A percentile compares a stretch with the other conserved stretches of the same genome.
Conservation (phyloP, 1,284 basidiomycete genomes). For the Chalciporus sp. region DNA sequence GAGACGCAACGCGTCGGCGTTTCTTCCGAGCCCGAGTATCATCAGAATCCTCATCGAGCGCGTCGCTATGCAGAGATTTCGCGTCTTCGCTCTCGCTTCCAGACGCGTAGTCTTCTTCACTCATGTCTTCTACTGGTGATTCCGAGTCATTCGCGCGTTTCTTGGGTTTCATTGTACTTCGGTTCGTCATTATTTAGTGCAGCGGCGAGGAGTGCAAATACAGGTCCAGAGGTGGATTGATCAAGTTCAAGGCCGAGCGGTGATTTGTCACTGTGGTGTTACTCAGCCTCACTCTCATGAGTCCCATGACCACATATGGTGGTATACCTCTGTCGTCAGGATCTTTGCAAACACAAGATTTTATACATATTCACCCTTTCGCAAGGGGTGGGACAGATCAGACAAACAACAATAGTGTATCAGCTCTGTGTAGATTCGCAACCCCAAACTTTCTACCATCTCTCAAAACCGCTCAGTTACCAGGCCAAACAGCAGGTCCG, state of each 20-base stretch:
- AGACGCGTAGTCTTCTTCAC: constrained; percentile 13
- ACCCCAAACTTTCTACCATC: too few relatives aligned
- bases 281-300: too few relatives aligned
- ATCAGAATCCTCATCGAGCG: constrained; percentile 45
- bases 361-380: too few relatives aligned
- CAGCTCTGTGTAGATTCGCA: too few relatives aligned
- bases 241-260: neutral
- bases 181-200: constrained; percentile 19
- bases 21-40: constrained; percentile 12
- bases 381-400: too few relatives aligned
- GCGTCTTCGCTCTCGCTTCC: constrained; percentile 14
- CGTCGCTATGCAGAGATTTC: constrained; percentile 47
- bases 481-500: too few relatives aligned
- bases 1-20: constrained; percentile 19
- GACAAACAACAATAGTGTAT: too few relatives aligned
- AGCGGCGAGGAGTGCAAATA: neutral
- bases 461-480: too few relatives aligned
- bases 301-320: too few relatives aligned
- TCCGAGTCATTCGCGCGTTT: constrained; percentile 2
- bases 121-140: constrained; percentile 11
- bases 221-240: neutral
- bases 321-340: too few relatives aligned
- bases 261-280: neutral
- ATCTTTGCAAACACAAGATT: too few relatives aligned
- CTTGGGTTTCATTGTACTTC: constrained; percentile 7